A percentile compares a stretch with the other conserved stretches of the same genome.
Evolutionary conservation across 2,329 filamentous ascomycete genomes (phyloP).

Genomic region (Penicillium expansum): DNA sequence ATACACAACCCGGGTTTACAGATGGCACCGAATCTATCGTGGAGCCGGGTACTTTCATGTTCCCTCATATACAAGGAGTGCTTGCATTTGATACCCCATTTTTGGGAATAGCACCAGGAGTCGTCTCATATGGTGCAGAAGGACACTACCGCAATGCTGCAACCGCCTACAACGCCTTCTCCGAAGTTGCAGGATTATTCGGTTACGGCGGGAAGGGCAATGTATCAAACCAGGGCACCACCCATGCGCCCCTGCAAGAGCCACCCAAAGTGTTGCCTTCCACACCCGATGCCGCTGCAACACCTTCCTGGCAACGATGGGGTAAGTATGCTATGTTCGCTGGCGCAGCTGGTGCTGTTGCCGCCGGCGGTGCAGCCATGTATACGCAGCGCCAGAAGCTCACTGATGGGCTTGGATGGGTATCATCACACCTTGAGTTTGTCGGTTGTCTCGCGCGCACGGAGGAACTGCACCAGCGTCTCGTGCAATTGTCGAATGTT

Average conservation of each 20-base stretch:
- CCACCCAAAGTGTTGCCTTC: constrained; percentile 26
- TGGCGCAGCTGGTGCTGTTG: constrained; percentile 74
- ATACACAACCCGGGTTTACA: constrained; percentile 15
- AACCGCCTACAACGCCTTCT: constrained; percentile 67
- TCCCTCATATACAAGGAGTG: constrained; percentile 86
- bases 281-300: constrained; percentile 46
- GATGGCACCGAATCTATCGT: constrained; percentile 20
- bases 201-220: constrained; percentile 58
- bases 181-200: constrained; percentile 59
- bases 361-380: constrained; percentile 77
- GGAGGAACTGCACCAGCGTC: constrained; percentile 73
- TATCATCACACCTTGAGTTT: constrained; percentile 86
- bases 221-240: constrained; percentile 14
- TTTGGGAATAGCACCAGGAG: constrained; percentile 51
- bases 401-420: constrained; percentile 73
- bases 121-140: constrained; percentile 64
- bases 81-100: constrained; percentile 95
- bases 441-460: constrained; percentile 83
- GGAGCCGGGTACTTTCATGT: constrained; percentile 64
- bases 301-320: constrained; percentile 70
- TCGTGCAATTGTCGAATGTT: constrained; percentile 65
- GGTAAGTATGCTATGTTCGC: constrained; percentile 82
- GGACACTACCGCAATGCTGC: constrained; percentile 75
- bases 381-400: constrained; percentile 83
- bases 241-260: constrained; percentile 11